Conservation (phyloP, 2,329 filamentous ascomycete genomes). For the Diaporthe humulicola region DNA sequence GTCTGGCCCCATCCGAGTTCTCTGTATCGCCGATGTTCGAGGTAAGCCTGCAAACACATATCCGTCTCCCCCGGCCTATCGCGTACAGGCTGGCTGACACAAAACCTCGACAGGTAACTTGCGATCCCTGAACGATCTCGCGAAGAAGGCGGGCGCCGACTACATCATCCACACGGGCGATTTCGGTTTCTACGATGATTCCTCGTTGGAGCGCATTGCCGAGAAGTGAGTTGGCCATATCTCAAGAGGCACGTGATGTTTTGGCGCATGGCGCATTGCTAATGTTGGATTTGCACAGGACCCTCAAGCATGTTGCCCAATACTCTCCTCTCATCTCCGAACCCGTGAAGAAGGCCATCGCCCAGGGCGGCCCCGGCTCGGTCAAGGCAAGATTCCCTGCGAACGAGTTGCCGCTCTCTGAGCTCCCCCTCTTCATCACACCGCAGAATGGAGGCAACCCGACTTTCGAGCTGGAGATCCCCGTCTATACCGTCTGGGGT, state of each 20-base stretch:
- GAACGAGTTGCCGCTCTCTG: slow-evolving; percentile 89
- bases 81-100: slow-evolving; percentile 35
- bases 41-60: slow-evolving; percentile 58
- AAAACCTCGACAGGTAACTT: slow-evolving; percentile 80
- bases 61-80: not conserved
- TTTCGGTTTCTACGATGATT: slow-evolving; percentile 98
- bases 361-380: slow-evolving; percentile 76
- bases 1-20: slow-evolving; percentile 74
- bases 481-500: slow-evolving; percentile 99
- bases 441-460: slow-evolving; percentile 64
- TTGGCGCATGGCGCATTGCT: slow-evolving; percentile 33
- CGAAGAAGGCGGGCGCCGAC: slow-evolving; percentile 93
- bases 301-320: slow-evolving; percentile 97
- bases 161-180: slow-evolving; percentile 99
- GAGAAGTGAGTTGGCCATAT: slow-evolving; percentile 80
- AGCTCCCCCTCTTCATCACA: slow-evolving; percentile 85
- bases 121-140: slow-evolving; percentile 94
- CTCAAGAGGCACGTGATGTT: slow-evolving; percentile 38
- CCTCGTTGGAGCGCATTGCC: slow-evolving; percentile 94
- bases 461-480: slow-evolving; percentile 91
- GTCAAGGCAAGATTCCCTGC: slow-evolving; percentile 89
- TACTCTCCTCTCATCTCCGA: slow-evolving; percentile 96
- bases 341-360: slow-evolving; percentile 76
- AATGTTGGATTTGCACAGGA: slow-evolving; percentile 66
- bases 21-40: slow-evolving; percentile 81